Evolutionary conservation across 768 basidiomycete species (phyloP), one percentile per base, ranked within the genome.

Genomic region (Cantharellus anzutake): DNA sequence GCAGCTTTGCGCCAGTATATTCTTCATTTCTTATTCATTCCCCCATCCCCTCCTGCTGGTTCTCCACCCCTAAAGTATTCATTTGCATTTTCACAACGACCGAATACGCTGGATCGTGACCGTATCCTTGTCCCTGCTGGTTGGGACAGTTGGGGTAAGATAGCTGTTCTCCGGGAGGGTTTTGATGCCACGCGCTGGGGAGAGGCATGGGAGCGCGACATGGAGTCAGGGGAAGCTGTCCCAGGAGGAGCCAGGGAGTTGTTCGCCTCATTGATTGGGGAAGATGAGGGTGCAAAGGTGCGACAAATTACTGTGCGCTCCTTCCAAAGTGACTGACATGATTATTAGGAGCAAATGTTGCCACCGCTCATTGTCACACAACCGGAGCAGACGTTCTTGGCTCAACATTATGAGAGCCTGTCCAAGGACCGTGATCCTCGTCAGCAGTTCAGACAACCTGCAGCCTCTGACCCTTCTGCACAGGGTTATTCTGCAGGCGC

Each of bases 71-170:
- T 74, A 37, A 80, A 83, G 42, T 87, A 88, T 65, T 80, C 83
- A 1, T 96, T 97, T 71, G 83, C 89, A 0, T 98, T 96, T 71
- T 72, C 76, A 2, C 80, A 88, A 59, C 84, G 86, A 64, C 84
- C 96, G 1, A 98, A 97, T 68, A 84, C 87, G 0, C 74, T 98
- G 52, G 96, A 98, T 68, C 81, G 96, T 40, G 93, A 97, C 66
- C 83, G 80, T 7, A 84, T 97, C 57, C 80, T 96, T 51, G 82
- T 98, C 3, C 96, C 94, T 1, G 80, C 89, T 2, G 96, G 96
- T 0, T 99, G 96, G 96, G 96, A 98, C 67, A 89, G 86, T 64
- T 96, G 90, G 87, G 92, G 93, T 0, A 98, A 97, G 74, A 94
- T 97, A 60, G 74, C 77, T 2, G 84, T 97, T 1, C 72, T 98